These are phyloP conservation scores for Terfezia boudieri DNA, from an alignment of 495 filamentous ascomycete species.

Conservation along the genomic window DNA sequence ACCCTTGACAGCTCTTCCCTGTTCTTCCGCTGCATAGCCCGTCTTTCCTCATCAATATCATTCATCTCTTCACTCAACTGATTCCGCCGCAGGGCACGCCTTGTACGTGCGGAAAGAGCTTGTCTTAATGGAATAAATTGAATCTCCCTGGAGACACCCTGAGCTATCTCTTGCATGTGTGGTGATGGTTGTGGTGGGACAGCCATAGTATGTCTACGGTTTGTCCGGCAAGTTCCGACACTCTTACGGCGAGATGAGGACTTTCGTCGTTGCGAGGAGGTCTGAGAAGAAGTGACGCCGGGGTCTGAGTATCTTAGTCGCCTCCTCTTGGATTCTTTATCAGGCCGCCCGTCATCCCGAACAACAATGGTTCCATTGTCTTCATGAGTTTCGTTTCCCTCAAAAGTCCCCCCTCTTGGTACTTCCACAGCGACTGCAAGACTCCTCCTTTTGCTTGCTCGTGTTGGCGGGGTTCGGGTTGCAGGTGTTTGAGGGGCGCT, in stretches of 20 bases:
- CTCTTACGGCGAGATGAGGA: not conserved
- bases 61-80: slow-evolving; percentile 46
- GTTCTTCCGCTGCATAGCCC: slow-evolving; percentile 23
- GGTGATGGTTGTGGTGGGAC: slow-evolving; percentile 2
- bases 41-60: slow-evolving; percentile 30
- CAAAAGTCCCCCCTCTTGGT: no score
- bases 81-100: slow-evolving; percentile 36
- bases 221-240: not conserved
- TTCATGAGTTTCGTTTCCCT: no score
- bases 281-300: no score
- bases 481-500: no score
- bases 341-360: no score
- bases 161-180: slow-evolving; percentile 2
- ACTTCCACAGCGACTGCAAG: no score
- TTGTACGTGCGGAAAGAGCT: slow-evolving; percentile 33
- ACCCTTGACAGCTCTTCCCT: slow-evolving; percentile 19
- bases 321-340: no score
- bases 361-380: no score
- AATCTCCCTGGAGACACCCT: slow-evolving; percentile 17
- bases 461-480: no score
- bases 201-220: slow-evolving; percentile 16
- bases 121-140: slow-evolving; percentile 40
- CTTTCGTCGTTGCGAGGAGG: no score
- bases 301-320: no score
- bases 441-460: no score